Conservation (phyloP, 2,329 filamentous ascomycete species). For the Aspergillus transmontanensis region DNA sequence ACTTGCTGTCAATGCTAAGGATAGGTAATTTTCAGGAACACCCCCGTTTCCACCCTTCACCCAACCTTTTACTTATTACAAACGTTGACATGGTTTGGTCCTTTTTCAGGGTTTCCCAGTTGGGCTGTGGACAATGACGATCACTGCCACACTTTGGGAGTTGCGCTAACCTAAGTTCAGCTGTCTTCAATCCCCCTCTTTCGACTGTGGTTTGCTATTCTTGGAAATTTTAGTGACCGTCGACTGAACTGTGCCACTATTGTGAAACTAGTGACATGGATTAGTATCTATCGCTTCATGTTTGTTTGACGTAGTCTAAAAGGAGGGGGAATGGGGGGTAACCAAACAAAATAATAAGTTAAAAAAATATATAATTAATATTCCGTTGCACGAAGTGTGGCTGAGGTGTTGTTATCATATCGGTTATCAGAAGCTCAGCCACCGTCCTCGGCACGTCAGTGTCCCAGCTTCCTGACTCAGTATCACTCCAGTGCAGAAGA, state of each 20-base stretch:
- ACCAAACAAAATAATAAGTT: not conserved
- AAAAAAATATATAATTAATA: not conserved
- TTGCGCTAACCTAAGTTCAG: not conserved
- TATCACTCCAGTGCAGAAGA: not conserved
- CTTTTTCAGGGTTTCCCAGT: not conserved
- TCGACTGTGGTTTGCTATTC: not conserved
- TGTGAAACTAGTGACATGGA: slow-evolving; percentile 1
- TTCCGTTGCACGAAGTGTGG: not conserved
- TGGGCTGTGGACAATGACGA: not conserved
- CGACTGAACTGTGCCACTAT: not conserved
- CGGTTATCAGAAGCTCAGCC: not conserved
- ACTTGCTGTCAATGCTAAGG: slow-evolving; percentile 5
- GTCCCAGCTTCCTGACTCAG: not conserved
- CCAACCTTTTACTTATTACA: not conserved
- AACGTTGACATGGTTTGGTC: not conserved
- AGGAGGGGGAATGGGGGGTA: not conserved
- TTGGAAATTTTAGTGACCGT: not conserved
- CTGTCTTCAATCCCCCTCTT: not conserved
- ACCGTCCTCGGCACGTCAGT: not conserved
- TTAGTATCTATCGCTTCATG: not conserved
- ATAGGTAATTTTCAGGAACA: slow-evolving; percentile 4
- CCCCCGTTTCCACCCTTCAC: not conserved
- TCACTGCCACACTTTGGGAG: not conserved
- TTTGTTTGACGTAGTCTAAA: not conserved
- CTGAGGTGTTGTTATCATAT: not conserved